A percentile compares a stretch with the other conserved stretches of the same genome.
Conservation (phyloP, 345 rosid genomes). For the Eucalyptus curtisii region DNA sequence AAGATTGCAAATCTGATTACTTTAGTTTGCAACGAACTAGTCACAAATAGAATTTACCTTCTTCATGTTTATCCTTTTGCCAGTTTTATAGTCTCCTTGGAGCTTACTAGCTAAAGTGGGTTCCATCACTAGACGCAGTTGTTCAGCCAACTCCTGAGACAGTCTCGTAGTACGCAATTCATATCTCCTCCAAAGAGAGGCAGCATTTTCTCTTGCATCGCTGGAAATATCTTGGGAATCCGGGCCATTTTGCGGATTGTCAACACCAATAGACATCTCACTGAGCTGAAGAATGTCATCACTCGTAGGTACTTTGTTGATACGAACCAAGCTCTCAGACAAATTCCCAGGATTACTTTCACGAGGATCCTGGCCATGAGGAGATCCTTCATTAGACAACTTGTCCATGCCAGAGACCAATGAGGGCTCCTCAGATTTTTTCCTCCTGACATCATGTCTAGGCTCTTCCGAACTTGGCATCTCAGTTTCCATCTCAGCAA, state of each 20-base stretch:
- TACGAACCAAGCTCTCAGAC: conserved; percentile 40
- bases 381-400: conserved; percentile 14
- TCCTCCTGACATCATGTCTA: conserved; percentile 12
- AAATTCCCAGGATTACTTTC: conserved; percentile 16
- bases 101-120: conserved; percentile 92
- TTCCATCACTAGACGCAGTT: conserved; percentile 85
- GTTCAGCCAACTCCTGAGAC: conserved; percentile 94
- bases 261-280: conserved; percentile 31
- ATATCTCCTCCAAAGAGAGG: conserved; percentile 69
- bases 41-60: conserved; percentile 24
- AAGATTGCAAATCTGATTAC: neutral
- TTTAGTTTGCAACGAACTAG: neutral
- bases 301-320: conserved; percentile 28
- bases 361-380: conserved; percentile 7
- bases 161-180: conserved; percentile 62
- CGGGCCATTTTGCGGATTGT: conserved; percentile 17
- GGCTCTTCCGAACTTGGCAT: conserved; percentile 27
- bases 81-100: conserved; percentile 92
- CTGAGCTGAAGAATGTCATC: conserved; percentile 27
- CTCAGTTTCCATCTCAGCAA: conserved; percentile 55
- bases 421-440: conserved; percentile 25
- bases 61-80: conserved; percentile 96
- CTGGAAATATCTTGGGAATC: conserved; percentile 33
- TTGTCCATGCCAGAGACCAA: conserved; percentile 23
- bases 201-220: conserved; percentile 27